Evolutionary conservation across 371 early-diverging fungal genomes (phyloP).

Genomic region (Apophysomyces elegans): DNA sequence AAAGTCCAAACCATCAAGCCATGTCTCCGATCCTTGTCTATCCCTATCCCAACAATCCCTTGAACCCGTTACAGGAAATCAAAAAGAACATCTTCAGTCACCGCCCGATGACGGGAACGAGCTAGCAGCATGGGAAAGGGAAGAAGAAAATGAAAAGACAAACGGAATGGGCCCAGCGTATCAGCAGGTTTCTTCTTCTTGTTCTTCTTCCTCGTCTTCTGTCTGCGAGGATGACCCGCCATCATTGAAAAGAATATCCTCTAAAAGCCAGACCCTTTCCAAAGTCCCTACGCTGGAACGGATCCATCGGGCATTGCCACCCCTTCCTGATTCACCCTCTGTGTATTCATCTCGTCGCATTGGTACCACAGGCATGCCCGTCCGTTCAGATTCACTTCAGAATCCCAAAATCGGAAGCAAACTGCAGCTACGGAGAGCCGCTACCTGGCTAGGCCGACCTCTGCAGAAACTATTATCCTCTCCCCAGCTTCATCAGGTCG

Average conservation of each 20-base stretch:
- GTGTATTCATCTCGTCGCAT: no score
- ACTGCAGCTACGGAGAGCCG: slow-evolving; percentile 3
- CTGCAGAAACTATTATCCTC: slow-evolving; percentile 10
- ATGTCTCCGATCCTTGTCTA: neutral
- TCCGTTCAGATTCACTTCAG: neutral
- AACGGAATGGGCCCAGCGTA: neutral
- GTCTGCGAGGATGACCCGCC: no score
- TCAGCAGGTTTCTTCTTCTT: no score
- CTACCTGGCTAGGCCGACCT: slow-evolving; percentile 20
- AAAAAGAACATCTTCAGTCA: neutral
- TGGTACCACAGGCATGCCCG: no score
- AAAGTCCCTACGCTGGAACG: neutral
- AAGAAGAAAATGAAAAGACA: neutral
- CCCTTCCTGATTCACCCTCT: slow-evolving; percentile 1
- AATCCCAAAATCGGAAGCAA: neutral
- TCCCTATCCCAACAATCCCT: neutral
- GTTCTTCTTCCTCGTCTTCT: no score
- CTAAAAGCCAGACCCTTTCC: neutral
- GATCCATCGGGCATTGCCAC: slow-evolving; percentile 1
- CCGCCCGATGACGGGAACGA: no score
- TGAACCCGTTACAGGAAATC: neutral
- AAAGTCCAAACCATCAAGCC: neutral
- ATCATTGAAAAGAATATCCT: neutral
- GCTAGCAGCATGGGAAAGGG: neutral
- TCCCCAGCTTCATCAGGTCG: neutral